Evolutionary conservation across 139 green algal species (phyloP).

Genomic region (Medakamo hakoo): DNA sequence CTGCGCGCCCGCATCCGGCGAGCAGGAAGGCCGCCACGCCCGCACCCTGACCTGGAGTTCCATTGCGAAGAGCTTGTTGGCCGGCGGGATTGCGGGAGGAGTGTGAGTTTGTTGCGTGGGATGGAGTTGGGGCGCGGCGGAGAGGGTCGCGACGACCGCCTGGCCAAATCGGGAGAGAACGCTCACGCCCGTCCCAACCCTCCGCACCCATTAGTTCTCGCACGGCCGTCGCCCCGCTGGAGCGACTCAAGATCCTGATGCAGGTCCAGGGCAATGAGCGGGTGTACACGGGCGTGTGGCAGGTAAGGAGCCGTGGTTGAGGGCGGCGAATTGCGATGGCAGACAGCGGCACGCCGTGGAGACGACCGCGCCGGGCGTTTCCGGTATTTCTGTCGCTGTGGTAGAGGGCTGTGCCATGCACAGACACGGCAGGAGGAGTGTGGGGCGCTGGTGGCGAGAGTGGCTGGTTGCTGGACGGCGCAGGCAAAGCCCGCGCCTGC

Average conservation of each 20-base stretch:
- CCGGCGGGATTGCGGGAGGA: constrained; percentile 76
- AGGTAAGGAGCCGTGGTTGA: constrained; percentile 34
- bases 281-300: constrained; percentile 71
- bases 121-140: too few relatives aligned
- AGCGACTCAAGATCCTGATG: constrained; percentile 97
- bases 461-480: constrained; percentile 5
- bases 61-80: constrained; percentile 65
- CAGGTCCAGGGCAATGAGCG: constrained; percentile 88
- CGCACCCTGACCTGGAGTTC: neutral
- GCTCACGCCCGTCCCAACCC: neutral
- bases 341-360: neutral
- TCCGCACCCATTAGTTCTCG: constrained; percentile 52
- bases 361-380: too few relatives aligned
- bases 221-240: constrained; percentile 90
- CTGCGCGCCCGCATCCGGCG: neutral
- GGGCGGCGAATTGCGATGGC: neutral
- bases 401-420: too few relatives aligned
- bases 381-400: too few relatives aligned
- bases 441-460: neutral
- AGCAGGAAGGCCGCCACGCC: neutral
- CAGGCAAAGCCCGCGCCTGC: neutral
- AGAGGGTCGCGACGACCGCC: too few relatives aligned
- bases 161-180: neutral
- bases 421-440: too few relatives aligned
- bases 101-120: constrained; percentile 73